Evolutionary conservation across 176 grass and related monocot genomes (phyloP).

Genomic region (Lolium perenne): DNA sequence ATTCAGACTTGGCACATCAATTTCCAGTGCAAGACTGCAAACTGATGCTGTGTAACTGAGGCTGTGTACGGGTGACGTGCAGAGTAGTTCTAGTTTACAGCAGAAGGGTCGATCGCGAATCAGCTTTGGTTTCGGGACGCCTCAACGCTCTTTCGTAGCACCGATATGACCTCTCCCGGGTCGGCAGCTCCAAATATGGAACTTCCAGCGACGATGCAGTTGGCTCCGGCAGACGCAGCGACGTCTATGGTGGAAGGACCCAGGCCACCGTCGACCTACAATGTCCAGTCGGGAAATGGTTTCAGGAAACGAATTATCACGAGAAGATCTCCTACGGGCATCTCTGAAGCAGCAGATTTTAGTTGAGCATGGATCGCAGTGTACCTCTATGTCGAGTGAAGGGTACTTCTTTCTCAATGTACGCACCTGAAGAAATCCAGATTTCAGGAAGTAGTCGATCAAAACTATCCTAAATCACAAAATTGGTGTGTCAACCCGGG

Average conservation of each 20-base stretch:
- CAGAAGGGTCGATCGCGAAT: conserved; percentile 2
- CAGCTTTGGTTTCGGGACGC: conserved; percentile 58
- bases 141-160: conserved; percentile 75
- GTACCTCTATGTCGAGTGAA: conserved; percentile 93
- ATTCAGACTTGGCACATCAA: conserved; percentile 22
- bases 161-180: conserved; percentile 72
- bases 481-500: background rate
- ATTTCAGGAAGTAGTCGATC: conserved; percentile 30
- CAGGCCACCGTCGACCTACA: conserved; percentile 89
- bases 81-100: conserved; percentile 30
- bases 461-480: background rate
- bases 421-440: conserved; percentile 55
- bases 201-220: conserved; percentile 97
- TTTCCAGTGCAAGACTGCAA: too few relatives aligned
- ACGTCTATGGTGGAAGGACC: conserved; percentile 85
- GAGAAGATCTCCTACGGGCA: background rate
- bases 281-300: background rate
- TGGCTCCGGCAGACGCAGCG: conserved; percentile 82
- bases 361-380: background rate
- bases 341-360: background rate
- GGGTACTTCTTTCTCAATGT: conserved; percentile 90
- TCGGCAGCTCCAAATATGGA: conserved; percentile 79
- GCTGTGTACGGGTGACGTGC: background rate
- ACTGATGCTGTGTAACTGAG: background rate
- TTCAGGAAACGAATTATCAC: background rate